phyloP scores from a whole-genome alignment of 352 stramenopile species.

The Globisporangium camurandrum region DNA sequence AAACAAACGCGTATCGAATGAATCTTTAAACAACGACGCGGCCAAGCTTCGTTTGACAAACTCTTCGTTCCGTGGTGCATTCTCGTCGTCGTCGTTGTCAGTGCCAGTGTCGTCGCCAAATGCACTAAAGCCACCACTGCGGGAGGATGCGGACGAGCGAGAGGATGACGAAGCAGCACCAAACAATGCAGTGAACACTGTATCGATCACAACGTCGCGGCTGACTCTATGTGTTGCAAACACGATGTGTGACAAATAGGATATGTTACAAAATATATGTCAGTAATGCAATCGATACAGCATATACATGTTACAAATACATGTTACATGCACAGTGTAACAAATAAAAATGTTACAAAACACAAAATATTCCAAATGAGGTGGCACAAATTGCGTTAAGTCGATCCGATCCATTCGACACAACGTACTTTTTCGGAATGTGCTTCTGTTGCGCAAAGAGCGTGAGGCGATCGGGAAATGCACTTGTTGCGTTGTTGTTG shows the following conservation, averaged over 20 bases:
- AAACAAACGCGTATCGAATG: slow-evolving; percentile 22
- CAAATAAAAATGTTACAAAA: too few relatives aligned
- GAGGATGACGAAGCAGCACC: too few relatives aligned
- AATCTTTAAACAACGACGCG: slow-evolving; percentile 68
- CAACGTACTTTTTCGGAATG: slow-evolving; percentile 28
- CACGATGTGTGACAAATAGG: too few relatives aligned
- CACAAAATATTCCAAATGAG: neutral
- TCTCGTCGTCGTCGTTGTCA: slow-evolving; percentile 68
- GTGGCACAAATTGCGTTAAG: neutral
- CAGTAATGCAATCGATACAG: neutral
- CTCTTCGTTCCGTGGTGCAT: slow-evolving; percentile 79
- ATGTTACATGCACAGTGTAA: neutral
- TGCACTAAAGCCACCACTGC: slow-evolving; percentile 38
- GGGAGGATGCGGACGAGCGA: too few relatives aligned
- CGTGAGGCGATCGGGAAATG: slow-evolving; percentile 20
- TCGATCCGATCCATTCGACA: neutral
- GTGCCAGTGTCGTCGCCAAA: slow-evolving; percentile 74
- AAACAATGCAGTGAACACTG: slow-evolving; percentile 73
- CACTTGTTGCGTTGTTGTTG: slow-evolving; percentile 20
- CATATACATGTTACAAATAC: neutral
- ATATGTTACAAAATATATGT: neutral
- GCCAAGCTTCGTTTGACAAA: slow-evolving; percentile 79
- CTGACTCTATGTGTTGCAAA: slow-evolving; percentile 31
- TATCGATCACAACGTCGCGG: slow-evolving; percentile 77
- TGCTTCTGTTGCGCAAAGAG: slow-evolving; percentile 8